phyloP scores from a whole-genome alignment of 352 stramenopile genomes.

The Globisporangium alternatum region DNA sequence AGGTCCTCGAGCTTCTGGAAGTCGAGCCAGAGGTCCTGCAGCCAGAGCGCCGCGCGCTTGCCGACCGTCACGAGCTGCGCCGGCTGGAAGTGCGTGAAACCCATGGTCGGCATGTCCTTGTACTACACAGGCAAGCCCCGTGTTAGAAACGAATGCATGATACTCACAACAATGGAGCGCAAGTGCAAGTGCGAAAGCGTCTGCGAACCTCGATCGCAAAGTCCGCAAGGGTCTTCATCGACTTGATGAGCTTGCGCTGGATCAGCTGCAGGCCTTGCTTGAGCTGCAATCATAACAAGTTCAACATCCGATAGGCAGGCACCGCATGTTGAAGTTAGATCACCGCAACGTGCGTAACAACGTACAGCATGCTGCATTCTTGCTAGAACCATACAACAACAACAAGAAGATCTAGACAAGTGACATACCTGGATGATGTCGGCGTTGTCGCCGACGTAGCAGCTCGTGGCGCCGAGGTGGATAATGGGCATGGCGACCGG shows the following conservation, averaged over 20 bases:
- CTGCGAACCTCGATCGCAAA: conserved; percentile 90
- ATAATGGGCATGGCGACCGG: conserved; percentile 98
- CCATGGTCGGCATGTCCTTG: conserved; percentile 96
- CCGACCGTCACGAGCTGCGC: conserved; percentile 98
- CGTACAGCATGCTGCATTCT: not conserved
- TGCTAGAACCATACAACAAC: not conserved
- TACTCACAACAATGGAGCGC: not conserved
- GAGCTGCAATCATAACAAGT: conserved; percentile 39
- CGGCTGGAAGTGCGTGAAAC: conserved; percentile 99
- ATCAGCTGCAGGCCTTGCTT: conserved; percentile 95
- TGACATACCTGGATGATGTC: conserved; percentile 93
- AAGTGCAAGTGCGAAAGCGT: not conserved
- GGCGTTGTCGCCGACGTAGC: conserved; percentile 99
- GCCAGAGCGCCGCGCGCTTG: conserved; percentile 97
- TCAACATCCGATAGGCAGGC: not conserved
- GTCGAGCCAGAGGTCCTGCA: conserved; percentile 97
- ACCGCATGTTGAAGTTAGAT: conserved; percentile 9
- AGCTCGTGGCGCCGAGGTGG: conserved; percentile 97
- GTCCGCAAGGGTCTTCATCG: conserved; percentile 93
- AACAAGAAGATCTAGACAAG: not conserved
- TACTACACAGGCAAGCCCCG: conserved; percentile 54
- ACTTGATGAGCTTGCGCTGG: conserved; percentile 96
- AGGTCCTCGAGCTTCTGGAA: conserved; percentile 94
- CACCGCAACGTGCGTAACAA: not conserved
- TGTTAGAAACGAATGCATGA: not conserved